Evolutionary conservation across 768 basidiomycete species (phyloP).

Genomic region (Amanita exitialis): DNA sequence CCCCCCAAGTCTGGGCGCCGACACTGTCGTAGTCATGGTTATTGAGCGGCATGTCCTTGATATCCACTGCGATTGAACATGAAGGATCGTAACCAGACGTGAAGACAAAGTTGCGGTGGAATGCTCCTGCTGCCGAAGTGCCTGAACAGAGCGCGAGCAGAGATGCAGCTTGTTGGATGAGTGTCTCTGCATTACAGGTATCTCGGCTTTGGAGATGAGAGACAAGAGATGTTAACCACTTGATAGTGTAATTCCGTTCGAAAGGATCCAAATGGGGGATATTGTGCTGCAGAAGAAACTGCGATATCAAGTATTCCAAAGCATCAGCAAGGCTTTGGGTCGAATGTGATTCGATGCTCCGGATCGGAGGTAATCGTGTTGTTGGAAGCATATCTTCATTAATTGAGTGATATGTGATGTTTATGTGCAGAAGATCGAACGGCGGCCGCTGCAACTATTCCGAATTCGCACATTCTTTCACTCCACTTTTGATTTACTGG

Average conservation of each 20-base stretch:
- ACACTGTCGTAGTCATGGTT: slow-evolving; percentile 64
- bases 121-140: slow-evolving; percentile 47
- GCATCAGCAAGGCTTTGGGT: slow-evolving; percentile 29
- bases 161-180: slow-evolving; percentile 47
- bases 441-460: too few species aligned
- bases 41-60: slow-evolving; percentile 63
- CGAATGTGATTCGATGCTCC: slow-evolving; percentile 25
- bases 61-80: slow-evolving; percentile 23
- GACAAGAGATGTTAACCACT: slow-evolving; percentile 67
- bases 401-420: too few species aligned
- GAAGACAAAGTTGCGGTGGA: slow-evolving; percentile 47
- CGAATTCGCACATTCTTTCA: too few species aligned
- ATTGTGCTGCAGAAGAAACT: too few species aligned
- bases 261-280: slow-evolving; percentile 47
- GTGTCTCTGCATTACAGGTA: slow-evolving; percentile 16
- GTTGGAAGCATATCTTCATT: slow-evolving; percentile 38
- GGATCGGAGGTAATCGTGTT: slow-evolving; percentile 42
- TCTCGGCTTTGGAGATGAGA: slow-evolving; percentile 18
- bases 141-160: slow-evolving; percentile 59
- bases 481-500: too few species aligned
- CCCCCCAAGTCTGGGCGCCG: slow-evolving; percentile 87
- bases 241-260: slow-evolving; percentile 58
- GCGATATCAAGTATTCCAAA: slow-evolving; percentile 38
- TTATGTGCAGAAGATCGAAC: too few species aligned
- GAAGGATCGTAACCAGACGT: slow-evolving; percentile 4